These are phyloP conservation scores for Omphalotus guepiniiformis DNA, from an alignment of 768 basidiomycete species.

Conservation along the genomic window DNA sequence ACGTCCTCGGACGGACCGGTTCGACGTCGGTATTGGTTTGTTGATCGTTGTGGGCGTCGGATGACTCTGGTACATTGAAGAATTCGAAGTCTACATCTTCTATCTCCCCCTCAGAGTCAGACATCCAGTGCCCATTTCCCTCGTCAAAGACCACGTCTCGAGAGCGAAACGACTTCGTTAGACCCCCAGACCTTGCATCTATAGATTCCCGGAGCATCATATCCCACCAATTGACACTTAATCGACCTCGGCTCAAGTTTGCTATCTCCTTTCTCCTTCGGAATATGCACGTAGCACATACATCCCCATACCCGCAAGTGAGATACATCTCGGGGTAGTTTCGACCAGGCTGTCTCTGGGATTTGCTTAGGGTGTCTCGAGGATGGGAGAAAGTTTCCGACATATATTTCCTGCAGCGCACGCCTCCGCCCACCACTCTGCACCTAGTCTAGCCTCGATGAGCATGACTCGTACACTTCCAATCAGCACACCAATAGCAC, in stretches of 20 bases:
- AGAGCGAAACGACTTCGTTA: neutral
- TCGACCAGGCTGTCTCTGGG: neutral
- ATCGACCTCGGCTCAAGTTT: constrained; percentile 6
- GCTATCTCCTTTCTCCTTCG: constrained; percentile 10
- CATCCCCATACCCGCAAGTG: constrained; percentile 22
- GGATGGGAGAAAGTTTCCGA: neutral
- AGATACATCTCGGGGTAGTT: constrained; percentile 8
- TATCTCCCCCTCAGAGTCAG: constrained; percentile 3
- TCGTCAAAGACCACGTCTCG: constrained; percentile 2
- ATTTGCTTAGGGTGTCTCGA: neutral
- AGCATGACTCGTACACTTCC: constrained; percentile 7
- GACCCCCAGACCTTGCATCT: neutral
- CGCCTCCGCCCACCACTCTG: constrained; percentile 9
- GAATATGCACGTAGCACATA: constrained; percentile 16
- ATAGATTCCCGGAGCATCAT: constrained; percentile 1
- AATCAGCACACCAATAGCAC: constrained; percentile 3
- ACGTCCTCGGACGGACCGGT: neutral
- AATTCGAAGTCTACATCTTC: neutral
- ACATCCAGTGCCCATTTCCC: neutral
- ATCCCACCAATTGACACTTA: neutral
- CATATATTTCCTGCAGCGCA: neutral
- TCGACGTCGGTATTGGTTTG: too few relatives aligned
- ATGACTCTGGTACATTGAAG: neutral
- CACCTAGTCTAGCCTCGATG: constrained; percentile 1
- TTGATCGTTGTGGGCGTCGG: neutral